These are phyloP conservation scores for Niveomyces coronatus DNA, from an alignment of 2,329 filamentous ascomycete genomes.

Conservation along the genomic window DNA sequence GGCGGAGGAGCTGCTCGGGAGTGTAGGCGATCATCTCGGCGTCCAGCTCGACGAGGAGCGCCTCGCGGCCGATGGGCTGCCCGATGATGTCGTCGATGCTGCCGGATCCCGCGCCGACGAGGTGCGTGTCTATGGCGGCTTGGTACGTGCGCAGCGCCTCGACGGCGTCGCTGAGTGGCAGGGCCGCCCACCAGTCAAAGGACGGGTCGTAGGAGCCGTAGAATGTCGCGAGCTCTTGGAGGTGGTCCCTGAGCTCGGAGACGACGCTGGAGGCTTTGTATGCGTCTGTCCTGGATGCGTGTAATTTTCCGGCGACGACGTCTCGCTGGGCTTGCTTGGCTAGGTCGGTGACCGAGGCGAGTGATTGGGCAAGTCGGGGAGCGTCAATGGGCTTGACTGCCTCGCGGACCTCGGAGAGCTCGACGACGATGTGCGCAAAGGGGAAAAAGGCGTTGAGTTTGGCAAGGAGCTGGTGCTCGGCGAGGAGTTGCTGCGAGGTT, in stretches of 20 bases:
- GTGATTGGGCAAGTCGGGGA: slow-evolving; percentile 29
- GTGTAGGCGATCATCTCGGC: slow-evolving; percentile 49
- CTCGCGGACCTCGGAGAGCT: slow-evolving; percentile 38
- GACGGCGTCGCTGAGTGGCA: slow-evolving; percentile 32
- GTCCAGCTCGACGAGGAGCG: slow-evolving; percentile 40
- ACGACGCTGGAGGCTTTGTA: slow-evolving; percentile 36
- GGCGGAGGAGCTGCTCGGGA: slow-evolving; percentile 43
- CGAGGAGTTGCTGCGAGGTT: slow-evolving; percentile 25
- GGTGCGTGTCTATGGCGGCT: slow-evolving; percentile 25
- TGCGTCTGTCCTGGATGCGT: slow-evolving; percentile 30
- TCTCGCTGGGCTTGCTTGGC: slow-evolving; percentile 23
- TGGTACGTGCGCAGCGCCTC: slow-evolving; percentile 25
- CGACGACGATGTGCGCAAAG: slow-evolving; percentile 31
- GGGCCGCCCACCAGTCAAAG: slow-evolving; percentile 46
- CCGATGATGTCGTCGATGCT: slow-evolving; percentile 43
- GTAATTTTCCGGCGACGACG: slow-evolving; percentile 24
- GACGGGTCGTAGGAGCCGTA: slow-evolving; percentile 45
- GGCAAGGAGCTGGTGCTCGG: slow-evolving; percentile 27
- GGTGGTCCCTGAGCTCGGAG: slow-evolving; percentile 26
- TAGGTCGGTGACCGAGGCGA: slow-evolving; percentile 25
- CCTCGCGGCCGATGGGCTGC: slow-evolving; percentile 43
- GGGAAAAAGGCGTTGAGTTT: slow-evolving; percentile 30
- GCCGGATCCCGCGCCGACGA: slow-evolving; percentile 34
- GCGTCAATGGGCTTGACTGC: slow-evolving; percentile 32
- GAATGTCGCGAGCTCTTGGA: slow-evolving; percentile 39